Evolutionary conservation across 2,329 filamentous ascomycete genomes (phyloP).

Genomic region (Paecilomyces dactylethromorphus): DNA sequence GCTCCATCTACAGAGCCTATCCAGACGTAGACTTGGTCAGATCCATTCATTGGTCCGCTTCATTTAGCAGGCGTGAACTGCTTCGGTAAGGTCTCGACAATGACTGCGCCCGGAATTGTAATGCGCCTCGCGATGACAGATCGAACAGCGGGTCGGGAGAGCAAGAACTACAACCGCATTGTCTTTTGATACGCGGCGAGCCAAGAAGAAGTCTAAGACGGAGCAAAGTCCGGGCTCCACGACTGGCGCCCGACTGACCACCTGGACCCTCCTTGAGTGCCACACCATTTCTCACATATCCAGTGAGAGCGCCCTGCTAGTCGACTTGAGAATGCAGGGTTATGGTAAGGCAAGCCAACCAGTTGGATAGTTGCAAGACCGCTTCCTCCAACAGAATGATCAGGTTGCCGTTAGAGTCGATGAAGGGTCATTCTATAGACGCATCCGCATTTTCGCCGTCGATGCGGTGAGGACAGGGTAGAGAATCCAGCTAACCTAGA

Average conservation of each 20-base stretch:
- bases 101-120: not conserved
- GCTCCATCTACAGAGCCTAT: not conserved
- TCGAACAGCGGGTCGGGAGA: not conserved
- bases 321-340: not conserved
- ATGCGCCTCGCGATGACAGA: not conserved
- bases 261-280: not conserved
- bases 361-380: not conserved
- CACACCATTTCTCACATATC: not conserved
- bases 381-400: not conserved
- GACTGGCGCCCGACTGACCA: not conserved
- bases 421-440: slow-evolving; percentile 7
- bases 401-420: not conserved
- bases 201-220: not conserved
- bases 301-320: not conserved
- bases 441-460: slow-evolving; percentile 13
- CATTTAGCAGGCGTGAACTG: not conserved
- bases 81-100: not conserved
- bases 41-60: not conserved
- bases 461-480: slow-evolving; percentile 22
- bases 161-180: not conserved
- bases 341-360: not conserved
- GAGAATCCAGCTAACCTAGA: slow-evolving; percentile 2
- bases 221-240: not conserved
- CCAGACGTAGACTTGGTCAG: not conserved
- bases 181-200: not conserved